Base-by-base conservation (phyloP, 495 filamentous ascomycete genomes). In the Tuber magnatum region DNA sequence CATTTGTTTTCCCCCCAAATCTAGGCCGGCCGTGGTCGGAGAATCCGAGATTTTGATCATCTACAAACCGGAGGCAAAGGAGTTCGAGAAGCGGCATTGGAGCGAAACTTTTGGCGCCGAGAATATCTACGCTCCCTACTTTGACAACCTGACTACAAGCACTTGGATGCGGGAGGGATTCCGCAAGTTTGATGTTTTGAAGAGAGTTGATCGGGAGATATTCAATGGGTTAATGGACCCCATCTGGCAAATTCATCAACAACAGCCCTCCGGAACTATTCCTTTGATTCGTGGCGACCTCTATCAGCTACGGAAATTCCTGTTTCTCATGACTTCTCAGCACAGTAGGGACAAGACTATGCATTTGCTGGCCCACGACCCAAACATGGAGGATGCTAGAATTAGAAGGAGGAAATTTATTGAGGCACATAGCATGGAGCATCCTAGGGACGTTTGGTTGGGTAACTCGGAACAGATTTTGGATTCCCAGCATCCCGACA, bases 401-500 rank as follows among this genome's bases (percentile, higher is more conserved):
- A 68, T 79, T 18, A 74, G 78, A 69, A 71, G 82, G 28, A 82
- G 76, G 73, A 77, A 76, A 24, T 83, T 83, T 68, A 82, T 82
- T 51, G 78, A 82, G 35, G 74, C 73, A 24, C 70, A 81, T 32
- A 70, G 43, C 20, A 79, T 83, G 78, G 82, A 82, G 32, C 82
- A 83, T 68, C 78, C 77, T 40, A 79, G 82, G 24, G 82, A 83
- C 61, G 74, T 83, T 43, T 83, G 82, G 82, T 68, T 83, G 69
- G 51, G 71, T 16, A 83, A 83, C 69, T 74, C 77, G 40, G 80
- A 82, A 41, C 74, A 80, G 56, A 73, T 76, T 9, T 32, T 83
- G n/a, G 71, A 74, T 44, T 77, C 74, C 43, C 78, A 61, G 20
- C 82, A 83, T 51, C 71, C 77, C 39, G 75, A 80, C 10, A 73